Base-by-base conservation (phyloP, 164 flowering plant species). In the Sextonia rubra region DNA sequence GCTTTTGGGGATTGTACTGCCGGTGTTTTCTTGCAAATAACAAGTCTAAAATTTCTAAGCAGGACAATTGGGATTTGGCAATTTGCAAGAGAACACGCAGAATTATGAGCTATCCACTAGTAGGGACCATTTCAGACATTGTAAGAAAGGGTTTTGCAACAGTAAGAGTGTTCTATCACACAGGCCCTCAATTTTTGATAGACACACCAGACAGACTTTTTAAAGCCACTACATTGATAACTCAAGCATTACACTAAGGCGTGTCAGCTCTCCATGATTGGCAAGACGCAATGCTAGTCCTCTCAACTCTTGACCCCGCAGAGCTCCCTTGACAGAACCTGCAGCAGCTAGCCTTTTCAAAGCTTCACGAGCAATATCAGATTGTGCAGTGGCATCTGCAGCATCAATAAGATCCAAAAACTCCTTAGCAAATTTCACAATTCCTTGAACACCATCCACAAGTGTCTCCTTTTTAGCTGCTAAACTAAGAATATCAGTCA, bases 351-450 rank as follows among this genome's bases (percentile, higher is more conserved):
- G 77, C 75, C 98, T 88, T 82, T 91, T 90, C 22, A 93, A 89
- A 78, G 98, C 99, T 80, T 91, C 99, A 2, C 97, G 93, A 77
- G 99, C 98, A 82, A 95, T 89, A 69, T 95, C 98, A 79, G 84
- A 84, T 80, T 93, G 98, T 68, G 83, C 99, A 78, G 99, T 95
- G 30, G 99, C 99, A 89, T 95, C 99, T 60, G 99, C 99, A 69
- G 99, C 98, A 86, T 95, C 99, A 76, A 93, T 90, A 70, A 95
- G 92, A 82, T 91, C 97, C 84, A 93, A 72, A 82, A 93, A 93
- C 73, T 91, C 97, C 79, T 87, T 90, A 0, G 90, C 96, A 75
- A 84, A 95, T 81, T 95, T 95, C 23, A 87, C 97, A 44, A 95
- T 87, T 78, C 99, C 99, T 82, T 95, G 89, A 66, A 95, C 93